These are phyloP conservation scores for Drosera spatulata DNA, from an alignment of 179 eudicot genomes.

Conservation along the genomic window DNA sequence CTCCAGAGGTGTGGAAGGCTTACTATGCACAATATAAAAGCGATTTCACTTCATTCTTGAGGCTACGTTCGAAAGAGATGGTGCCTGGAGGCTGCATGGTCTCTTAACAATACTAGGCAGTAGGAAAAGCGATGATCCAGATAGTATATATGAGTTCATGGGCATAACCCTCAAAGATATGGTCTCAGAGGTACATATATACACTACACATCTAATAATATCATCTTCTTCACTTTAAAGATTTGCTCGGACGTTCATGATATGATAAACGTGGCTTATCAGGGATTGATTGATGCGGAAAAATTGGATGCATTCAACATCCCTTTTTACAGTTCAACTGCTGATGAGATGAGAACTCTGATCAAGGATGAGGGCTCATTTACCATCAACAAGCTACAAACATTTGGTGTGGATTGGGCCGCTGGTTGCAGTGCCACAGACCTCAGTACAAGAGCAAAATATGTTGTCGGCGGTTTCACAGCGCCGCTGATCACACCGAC, in stretches of 20 bases:
- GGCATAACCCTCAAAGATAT: not conserved
- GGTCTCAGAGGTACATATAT: not conserved
- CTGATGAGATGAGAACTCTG: not conserved
- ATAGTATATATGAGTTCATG: not conserved
- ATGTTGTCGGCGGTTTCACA: no score
- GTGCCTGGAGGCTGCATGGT: constrained; percentile 43
- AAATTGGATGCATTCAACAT: constrained; percentile 5
- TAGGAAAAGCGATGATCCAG: constrained; percentile 1
- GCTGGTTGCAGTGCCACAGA: not conserved
- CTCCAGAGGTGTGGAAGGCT: constrained; percentile 19
- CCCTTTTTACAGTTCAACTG: constrained; percentile 1
- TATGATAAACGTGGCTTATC: not conserved
- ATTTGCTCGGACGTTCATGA: not conserved
- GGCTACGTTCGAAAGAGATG: constrained; percentile 16
- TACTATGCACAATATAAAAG: constrained; percentile 35
- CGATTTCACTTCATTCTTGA: constrained; percentile 19
- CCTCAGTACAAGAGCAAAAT: not conserved
- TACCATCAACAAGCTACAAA: not conserved
- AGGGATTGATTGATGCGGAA: constrained; percentile 4
- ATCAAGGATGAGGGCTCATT: constrained; percentile 6
- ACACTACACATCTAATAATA: not conserved
- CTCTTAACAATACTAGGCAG: constrained; percentile 32
- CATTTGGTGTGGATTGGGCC: not conserved
- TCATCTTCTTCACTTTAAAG: not conserved
- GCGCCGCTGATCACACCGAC: no score